Conservation (phyloP, 2,329 filamentous ascomycete species). For the Alternaria arborescens region DNA sequence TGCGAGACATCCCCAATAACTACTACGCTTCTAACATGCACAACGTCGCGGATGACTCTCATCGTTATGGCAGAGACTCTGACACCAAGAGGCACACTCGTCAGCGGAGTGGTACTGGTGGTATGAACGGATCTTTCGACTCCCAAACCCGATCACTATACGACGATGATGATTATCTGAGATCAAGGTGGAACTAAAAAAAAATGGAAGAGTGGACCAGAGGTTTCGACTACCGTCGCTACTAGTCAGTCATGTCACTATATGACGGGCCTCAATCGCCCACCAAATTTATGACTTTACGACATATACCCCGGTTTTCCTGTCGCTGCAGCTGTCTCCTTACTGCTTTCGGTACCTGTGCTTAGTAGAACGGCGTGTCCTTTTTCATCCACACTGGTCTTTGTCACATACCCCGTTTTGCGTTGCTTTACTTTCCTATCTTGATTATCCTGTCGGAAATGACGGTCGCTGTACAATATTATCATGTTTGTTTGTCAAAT, state of each 20-base stretch:
- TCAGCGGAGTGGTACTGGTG: constrained; percentile 35
- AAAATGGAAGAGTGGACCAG: constrained; percentile 44
- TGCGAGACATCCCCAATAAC: constrained; percentile 41
- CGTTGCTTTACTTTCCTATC: background rate
- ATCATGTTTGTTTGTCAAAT: background rate
- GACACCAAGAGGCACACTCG: constrained; percentile 40
- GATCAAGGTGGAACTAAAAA: constrained; percentile 34
- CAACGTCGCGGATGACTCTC: constrained; percentile 43
- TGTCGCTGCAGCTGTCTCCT: background rate
- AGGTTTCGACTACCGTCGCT: constrained; percentile 42
- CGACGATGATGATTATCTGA: constrained; percentile 45
- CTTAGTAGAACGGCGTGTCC: background rate
- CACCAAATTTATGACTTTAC: constrained; percentile 10
- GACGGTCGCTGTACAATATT: background rate
- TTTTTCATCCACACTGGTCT: background rate
- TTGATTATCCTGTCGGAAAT: background rate
- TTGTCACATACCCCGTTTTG: background rate
- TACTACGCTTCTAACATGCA: constrained; percentile 47
- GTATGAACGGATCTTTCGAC: constrained; percentile 39
- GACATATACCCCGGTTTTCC: constrained; percentile 14
- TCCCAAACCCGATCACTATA: constrained; percentile 41
- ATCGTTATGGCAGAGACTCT: constrained; percentile 41
- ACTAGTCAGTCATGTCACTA: constrained; percentile 25
- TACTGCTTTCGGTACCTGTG: background rate
- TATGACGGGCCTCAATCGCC: background rate